These are phyloP conservation scores for Thecaphora frezii DNA, from an alignment of 1,284 basidiomycete species.

Conservation along the genomic window DNA sequence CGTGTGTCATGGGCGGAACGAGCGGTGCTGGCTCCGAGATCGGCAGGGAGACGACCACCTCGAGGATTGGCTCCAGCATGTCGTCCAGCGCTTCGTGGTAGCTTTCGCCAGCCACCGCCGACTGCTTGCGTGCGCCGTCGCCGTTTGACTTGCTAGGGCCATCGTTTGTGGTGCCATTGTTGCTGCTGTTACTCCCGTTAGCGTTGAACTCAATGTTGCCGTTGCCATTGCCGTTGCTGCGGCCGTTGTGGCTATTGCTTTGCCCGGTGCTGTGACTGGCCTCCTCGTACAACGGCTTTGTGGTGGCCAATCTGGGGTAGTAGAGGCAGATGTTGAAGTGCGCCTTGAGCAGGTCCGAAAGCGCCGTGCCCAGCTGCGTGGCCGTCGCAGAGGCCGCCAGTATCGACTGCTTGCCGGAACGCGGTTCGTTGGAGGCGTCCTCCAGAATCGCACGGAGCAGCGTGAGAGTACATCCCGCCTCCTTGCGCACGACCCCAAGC, in stretches of 20 bases:
- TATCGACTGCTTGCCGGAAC: slow-evolving; percentile 1
- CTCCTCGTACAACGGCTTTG: too few relatives aligned
- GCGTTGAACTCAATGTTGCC: background rate
- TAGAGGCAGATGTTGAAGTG: slow-evolving; percentile 52
- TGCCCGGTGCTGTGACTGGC: slow-evolving; percentile 10
- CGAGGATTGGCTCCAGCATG: slow-evolving; percentile 35
- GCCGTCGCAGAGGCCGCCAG: slow-evolving; percentile 20
- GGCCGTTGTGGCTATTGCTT: slow-evolving; percentile 1
- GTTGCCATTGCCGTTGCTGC: background rate
- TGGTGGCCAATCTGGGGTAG: slow-evolving; percentile 34
- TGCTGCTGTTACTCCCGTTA: background rate
- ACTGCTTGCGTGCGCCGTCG: background rate
- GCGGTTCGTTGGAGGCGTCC: slow-evolving; percentile 2
- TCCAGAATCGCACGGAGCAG: slow-evolving; percentile 15
- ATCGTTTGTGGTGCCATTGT: background rate
- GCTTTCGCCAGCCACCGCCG: slow-evolving; percentile 25
- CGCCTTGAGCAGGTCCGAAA: slow-evolving; percentile 45
- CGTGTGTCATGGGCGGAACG: slow-evolving; percentile 42
- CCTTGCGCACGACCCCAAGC: slow-evolving; percentile 19
- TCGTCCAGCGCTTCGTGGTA: slow-evolving; percentile 27
- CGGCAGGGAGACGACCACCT: slow-evolving; percentile 24
- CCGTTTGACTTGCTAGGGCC: background rate
- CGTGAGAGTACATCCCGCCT: slow-evolving; percentile 19
- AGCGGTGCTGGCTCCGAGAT: slow-evolving; percentile 22
- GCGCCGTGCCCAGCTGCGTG: slow-evolving; percentile 31